These are phyloP conservation scores for Endocalyx cinctus DNA, from an alignment of 2,329 filamentous ascomycete genomes.

Conservation along the genomic window DNA sequence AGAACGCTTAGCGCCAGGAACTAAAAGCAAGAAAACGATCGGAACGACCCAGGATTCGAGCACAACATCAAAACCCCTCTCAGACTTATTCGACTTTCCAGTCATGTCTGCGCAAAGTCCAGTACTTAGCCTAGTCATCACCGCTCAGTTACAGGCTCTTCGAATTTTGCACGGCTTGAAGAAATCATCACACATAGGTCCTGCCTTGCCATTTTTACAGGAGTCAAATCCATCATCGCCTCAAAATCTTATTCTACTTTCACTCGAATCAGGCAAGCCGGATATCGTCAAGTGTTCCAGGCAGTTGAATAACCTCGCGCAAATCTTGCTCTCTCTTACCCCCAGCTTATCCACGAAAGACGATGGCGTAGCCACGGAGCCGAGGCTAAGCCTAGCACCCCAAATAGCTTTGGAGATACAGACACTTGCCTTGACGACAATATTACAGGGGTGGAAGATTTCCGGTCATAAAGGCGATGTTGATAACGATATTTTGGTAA, in stretches of 20 bases:
- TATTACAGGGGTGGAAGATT: constrained; percentile 63
- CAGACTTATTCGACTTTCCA: constrained; percentile 61
- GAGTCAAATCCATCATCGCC: constrained; percentile 52
- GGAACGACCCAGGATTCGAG: constrained; percentile 24
- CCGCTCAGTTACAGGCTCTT: constrained; percentile 61
- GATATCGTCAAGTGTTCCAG: constrained; percentile 55
- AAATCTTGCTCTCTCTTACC: constrained; percentile 59
- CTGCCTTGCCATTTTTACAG: constrained; percentile 51
- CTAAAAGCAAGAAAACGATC: constrained; percentile 29
- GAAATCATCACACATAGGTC: constrained; percentile 56
- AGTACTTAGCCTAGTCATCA: constrained; percentile 53
- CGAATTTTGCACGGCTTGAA: constrained; percentile 57
- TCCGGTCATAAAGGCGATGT: constrained; percentile 54
- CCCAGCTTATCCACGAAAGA: constrained; percentile 63
- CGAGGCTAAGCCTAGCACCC: constrained; percentile 52
- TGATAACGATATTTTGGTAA: constrained; percentile 61
- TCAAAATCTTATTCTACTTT: constrained; percentile 47
- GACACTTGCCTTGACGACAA: constrained; percentile 54
- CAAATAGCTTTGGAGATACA: constrained; percentile 59
- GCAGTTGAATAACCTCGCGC: constrained; percentile 63
- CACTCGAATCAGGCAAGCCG: constrained; percentile 37
- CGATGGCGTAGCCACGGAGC: constrained; percentile 51
- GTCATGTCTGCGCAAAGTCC: constrained; percentile 34
- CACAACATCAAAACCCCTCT: constrained; percentile 41
- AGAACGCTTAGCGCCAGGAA: constrained; percentile 32